Evolutionary conservation across 2,329 filamentous ascomycete genomes (phyloP), one percentile per base, ranked within the genome.

Genomic region (Sarocladiaceae sp.): DNA sequence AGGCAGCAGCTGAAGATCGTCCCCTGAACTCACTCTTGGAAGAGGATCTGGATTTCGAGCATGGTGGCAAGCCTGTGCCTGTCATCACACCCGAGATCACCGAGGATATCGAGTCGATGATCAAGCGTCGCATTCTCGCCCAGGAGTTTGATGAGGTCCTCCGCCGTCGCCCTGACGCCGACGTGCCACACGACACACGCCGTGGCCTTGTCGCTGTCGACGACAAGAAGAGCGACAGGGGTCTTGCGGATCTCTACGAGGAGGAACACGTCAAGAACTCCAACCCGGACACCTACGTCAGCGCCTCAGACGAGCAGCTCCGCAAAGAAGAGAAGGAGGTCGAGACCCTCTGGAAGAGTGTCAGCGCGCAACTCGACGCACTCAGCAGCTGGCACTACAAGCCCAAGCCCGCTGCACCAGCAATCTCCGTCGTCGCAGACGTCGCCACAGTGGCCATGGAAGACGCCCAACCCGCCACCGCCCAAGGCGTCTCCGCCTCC

Each of bases 341-440:
- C 44, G 81, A 84, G 55, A 73, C 72, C 23, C 70, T 96, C 56
- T 98, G 93, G 89, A 85, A 80, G 53, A 83, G 86, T 27, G 74
- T 96, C 44, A 82, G 78, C 57, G 78, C 77, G 35, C 86, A 88
- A 50, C 80, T 98, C 45, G 93, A 98, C 64, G 80, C 87, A 20
- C 80, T 98, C 50, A 90, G 83, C 64, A 95, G 86, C 61, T 95
- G 88, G 83, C 86, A 96, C 67, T 96, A 95, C 76, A 90, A 88
- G 64, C 93, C 93, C 44, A 94, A 90, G 68, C 83, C 87, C 10
- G 76, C 83, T 2, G 84, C 84, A 43, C 80, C 88, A n/a, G 79
- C 80, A 35, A 78, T 98, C 50, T 90, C 87, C 33, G 85, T 96
- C 45, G 84, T 96, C 26, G 78, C 88, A 20, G 91, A 97, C 64